Evolutionary conservation across 2,329 filamentous ascomycete genomes (phyloP), one percentile per base, ranked within the genome.

Genomic region (Zymoseptoria tritici): DNA sequence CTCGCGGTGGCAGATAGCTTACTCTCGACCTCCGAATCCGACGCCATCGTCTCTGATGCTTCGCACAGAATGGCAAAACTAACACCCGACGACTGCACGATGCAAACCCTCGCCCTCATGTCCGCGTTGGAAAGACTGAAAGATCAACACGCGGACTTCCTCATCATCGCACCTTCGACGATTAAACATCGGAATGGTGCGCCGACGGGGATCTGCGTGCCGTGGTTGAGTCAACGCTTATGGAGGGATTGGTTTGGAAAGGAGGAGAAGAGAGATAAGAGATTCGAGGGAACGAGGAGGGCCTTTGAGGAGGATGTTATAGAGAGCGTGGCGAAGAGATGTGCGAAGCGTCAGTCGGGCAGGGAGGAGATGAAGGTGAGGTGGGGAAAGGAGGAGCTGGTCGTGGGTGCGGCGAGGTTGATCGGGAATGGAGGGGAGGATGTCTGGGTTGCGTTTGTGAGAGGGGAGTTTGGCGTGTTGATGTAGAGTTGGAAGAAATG

Each of bases 1-100:
- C 62, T 65, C 9, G 63, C 61, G 6, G 31, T 70, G 9, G 69
- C 66, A n/a, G 65, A 67, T 51, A 63, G 65, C 19, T 61, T 68
- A 20, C 63, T 65, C 58, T 51, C 52, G 22, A 57, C 58, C 13
- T 60, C 62, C 50, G 58, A 62, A 9, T 55, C 64, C 7, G 56
- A 50, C 54, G 62, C 60, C 19, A 52, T 59, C 2, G 56, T 66
- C 51, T 64, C 69, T 21, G 52, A 24, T 7, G 62, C 64, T 4
- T 26, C 60, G 2, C 7, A 50, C 3, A 24, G 58, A 29, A 58
- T 67, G 52, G 26, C 57, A 13, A 21, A 54, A 0, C 63, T 70
- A 46, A 59, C 57, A 2, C 26, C 55, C 4, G 60, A 65, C n/a
- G 63, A 56, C 42, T 66, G 66, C 52, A 62, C 64, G 7, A 61